Conservation (phyloP, 208 protist species). For the Tritrichomonas foetus region DNA sequence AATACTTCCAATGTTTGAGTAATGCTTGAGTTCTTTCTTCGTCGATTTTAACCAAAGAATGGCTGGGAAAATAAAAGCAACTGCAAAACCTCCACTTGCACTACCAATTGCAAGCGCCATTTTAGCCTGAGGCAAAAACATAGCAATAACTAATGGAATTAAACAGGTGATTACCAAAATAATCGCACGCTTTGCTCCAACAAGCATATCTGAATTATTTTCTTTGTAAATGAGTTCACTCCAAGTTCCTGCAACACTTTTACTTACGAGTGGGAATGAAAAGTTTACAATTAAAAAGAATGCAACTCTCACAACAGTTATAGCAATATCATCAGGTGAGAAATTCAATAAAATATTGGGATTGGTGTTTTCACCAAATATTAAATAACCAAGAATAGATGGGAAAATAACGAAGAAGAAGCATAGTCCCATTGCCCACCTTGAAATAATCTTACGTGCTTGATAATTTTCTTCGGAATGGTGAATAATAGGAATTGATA, state of each 20-base stretch:
- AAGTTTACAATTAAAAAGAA: constrained; percentile 27
- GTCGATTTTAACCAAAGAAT: background rate
- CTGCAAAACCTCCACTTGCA: background rate
- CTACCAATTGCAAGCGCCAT: background rate
- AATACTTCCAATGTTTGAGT: background rate
- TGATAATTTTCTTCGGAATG: background rate
- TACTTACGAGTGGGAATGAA: background rate
- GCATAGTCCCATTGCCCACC: background rate
- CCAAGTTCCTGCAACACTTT: background rate
- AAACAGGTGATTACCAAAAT: background rate
- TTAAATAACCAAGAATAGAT: background rate
- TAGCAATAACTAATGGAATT: constrained; percentile 31
- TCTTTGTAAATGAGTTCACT: background rate
- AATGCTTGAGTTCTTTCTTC: background rate
- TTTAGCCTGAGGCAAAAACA: background rate
- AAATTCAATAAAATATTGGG: background rate
- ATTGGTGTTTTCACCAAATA: background rate
- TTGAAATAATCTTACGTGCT: background rate
- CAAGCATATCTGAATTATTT: background rate
- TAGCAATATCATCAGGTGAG: background rate
- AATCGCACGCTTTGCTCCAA: background rate
- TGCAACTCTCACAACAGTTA: background rate
- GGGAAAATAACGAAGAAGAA: background rate
- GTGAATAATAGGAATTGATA: background rate
- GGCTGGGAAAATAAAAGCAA: background rate